Base-by-base conservation (phyloP, 2,329 filamentous ascomycete species). In the Corynespora cassiicola region DNA sequence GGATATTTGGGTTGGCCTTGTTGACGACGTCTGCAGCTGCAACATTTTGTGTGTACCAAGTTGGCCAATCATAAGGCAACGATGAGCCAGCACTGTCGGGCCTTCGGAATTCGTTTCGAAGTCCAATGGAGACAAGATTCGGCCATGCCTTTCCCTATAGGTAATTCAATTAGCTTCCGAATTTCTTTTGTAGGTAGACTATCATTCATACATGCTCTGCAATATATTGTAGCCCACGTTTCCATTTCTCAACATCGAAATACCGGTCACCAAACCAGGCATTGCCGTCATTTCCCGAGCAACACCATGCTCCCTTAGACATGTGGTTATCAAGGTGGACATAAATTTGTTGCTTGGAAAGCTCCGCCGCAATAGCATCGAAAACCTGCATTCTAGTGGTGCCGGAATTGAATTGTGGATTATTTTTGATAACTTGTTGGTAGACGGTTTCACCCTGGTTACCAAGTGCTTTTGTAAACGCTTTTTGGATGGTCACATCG, bases 141-240 rank as follows among this genome's bases (percentile, higher is more conserved):
- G 72, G 63, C 51, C 67, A 79, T 37, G 46, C 37, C 40, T 61
- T 63, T 29, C 52, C 49, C 59, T 65, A 23, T 15, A 12, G 22
- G 14, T 3, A 29, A 8, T n/a, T n/a, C n/a, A n/a, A n/a, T n/a
- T n/a, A n/a, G n/a, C n/a, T n/a, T n/a, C n/a, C 14, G 27, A 26
- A 25, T 14, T 9, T 9, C 14, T 20, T n/a, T n/a, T n/a, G n/a
- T n/a, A n/a, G n/a, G n/a, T n/a, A n/a, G n/a, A n/a, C n/a, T n/a
- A n/a, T n/a, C n/a, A 9, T 6, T 45, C 39, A 33, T 45, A 63
- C 78, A 48, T 84, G 79, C 1, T 73, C 58, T 0, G 80, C 82
- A 81, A 86, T 86, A 55, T 78, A 86, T 2, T 66, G 55, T 11
- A 82, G 65, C 0, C 82, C 83, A 7, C 83, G 71, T 9, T 75